Evolutionary conservation across 2,329 filamentous ascomycete genomes (phyloP).

Genomic region (Ambrosiella cleistominuta): DNA sequence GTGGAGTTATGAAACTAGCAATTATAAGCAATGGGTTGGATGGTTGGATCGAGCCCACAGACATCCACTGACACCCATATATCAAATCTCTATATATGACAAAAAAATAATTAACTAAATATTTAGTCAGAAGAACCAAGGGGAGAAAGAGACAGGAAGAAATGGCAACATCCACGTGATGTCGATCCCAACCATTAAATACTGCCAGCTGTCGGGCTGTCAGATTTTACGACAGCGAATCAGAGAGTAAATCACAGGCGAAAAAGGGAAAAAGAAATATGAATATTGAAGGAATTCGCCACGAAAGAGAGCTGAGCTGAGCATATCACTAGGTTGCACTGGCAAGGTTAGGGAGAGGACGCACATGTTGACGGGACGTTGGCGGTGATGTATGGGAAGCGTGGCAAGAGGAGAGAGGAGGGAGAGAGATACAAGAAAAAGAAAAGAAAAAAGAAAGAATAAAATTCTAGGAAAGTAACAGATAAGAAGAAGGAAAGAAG

Average conservation of each 20-base stretch:
- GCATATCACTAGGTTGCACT: too few species aligned
- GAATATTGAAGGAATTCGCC: too few species aligned
- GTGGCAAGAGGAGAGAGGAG: too few species aligned
- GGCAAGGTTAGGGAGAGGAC: too few species aligned
- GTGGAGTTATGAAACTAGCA: too few species aligned
- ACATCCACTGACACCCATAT: too few species aligned
- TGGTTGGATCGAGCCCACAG: too few species aligned
- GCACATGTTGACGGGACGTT: too few species aligned
- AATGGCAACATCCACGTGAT: background rate
- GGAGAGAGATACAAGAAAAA: background rate
- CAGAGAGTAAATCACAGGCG: background rate
- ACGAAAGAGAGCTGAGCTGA: too few species aligned
- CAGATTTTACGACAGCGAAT: background rate
- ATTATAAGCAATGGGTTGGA: too few species aligned
- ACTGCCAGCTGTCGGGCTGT: background rate
- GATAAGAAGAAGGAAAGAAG: background rate
- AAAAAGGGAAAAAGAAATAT: background rate
- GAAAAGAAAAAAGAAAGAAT: background rate
- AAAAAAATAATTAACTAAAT: background rate
- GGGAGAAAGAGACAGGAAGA: background rate
- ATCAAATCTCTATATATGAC: background rate
- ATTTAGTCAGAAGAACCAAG: background rate
- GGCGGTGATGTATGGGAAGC: too few species aligned
- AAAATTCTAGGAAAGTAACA: background rate
- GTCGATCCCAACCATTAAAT: background rate